Evolutionary conservation across 2,329 filamentous ascomycete genomes (phyloP).

Genomic region (Claviceps digitariae): DNA sequence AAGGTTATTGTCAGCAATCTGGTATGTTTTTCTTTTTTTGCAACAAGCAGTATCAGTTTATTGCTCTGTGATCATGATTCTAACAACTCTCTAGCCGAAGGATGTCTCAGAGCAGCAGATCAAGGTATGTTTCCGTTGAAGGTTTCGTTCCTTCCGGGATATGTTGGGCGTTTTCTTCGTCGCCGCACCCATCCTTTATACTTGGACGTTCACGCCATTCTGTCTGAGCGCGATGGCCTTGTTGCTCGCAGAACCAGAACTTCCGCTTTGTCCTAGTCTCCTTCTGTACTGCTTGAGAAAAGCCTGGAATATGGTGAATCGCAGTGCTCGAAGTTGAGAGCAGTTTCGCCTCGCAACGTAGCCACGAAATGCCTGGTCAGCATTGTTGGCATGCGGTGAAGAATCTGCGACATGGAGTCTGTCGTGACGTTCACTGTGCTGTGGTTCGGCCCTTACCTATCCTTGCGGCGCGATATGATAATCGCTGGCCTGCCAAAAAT

Average conservation of each 20-base stretch:
- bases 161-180: constrained; percentile 47
- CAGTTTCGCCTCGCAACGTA: constrained; percentile 36
- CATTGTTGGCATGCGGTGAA: constrained; percentile 18
- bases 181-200: constrained; percentile 21
- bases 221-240: constrained; percentile 4
- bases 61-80: not conserved
- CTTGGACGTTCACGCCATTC: constrained; percentile 11
- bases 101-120: constrained; percentile 96
- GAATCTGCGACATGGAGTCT: constrained; percentile 12
- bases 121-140: constrained; percentile 99
- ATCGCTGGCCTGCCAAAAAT: constrained; percentile 1
- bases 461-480: constrained; percentile 4
- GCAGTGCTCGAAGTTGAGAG: constrained; percentile 43
- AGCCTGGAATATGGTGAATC: constrained; percentile 18
- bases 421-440: constrained; percentile 2
- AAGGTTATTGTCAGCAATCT: constrained; percentile 99
- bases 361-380: constrained; percentile 39
- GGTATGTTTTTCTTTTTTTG: constrained; percentile 43
- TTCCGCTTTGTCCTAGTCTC: constrained; percentile 15
- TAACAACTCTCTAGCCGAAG: constrained; percentile 49
- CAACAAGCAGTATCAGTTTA: not conserved
- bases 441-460: constrained; percentile 1
- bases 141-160: constrained; percentile 53
- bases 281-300: constrained; percentile 14
- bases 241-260: not conserved